Base-by-base conservation (phyloP, 306 rosid species). In the Vigna radiata region DNA sequence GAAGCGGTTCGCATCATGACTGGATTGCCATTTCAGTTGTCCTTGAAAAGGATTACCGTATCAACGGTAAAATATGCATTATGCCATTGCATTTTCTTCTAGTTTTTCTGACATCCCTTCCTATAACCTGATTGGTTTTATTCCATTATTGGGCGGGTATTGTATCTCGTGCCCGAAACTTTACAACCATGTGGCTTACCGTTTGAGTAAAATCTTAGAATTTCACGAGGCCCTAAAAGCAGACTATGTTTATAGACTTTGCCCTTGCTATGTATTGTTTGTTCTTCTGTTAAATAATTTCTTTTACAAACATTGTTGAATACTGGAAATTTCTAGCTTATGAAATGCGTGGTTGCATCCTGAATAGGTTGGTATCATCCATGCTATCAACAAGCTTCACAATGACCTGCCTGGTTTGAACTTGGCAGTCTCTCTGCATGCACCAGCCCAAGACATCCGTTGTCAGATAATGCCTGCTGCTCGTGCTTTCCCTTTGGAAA, bases 401-500 rank as follows among this genome's bases (percentile, higher is more conserved):
- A 73, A 71, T 83, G 98, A 95, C 83, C 89, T 95, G 27, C 97
- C 97, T 8, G 98, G 98, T 56, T 82, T 95, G 86, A 95, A 95
- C 83, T 89, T 95, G 77, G 98, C 98, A 49, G 95, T 95, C 88
- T 92, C 98, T 56, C 87, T 92, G 74, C 98, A 95, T 65, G 98
- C 98, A 31, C 97, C 98, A 2, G 88, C 82, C 71, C 98, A 95
- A 79, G 97, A 92, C 43, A 89, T 95, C 44, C 97, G 97, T 58
- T 95, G 97, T 84, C 96, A 90, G 84, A 95, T 95, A 88, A 95
- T 95, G 98, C 98, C 98, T 65, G 97, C 98, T 48, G 97, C 98
- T 71, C 91, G 98, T 69, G 98, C 97, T 58, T 95, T 92, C 85
- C 97, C 98, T 75, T 76, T 95, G 83, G 87, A 81, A 75, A 95